Conservation (phyloP, 2,329 filamentous ascomycete genomes). For the Aspergillus calidoustus region DNA sequence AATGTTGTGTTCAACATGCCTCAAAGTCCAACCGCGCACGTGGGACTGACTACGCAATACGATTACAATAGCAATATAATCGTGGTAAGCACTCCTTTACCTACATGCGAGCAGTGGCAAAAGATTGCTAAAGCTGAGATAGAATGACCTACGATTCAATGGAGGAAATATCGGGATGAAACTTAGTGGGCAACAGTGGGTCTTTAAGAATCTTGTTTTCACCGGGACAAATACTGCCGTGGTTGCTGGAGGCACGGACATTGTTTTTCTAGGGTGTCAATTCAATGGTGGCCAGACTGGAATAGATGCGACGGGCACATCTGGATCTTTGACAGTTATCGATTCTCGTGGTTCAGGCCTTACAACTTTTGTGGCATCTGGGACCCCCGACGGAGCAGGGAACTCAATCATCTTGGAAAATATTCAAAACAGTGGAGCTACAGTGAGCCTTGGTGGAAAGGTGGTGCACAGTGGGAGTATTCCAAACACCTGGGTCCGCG, state of each 20-base stretch:
- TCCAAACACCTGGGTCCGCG: constrained; percentile 37
- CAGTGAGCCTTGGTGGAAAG: constrained; percentile 32
- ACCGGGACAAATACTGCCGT: constrained; percentile 63
- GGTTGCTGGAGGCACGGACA: constrained; percentile 44
- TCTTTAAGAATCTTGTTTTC: constrained; percentile 58
- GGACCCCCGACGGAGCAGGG: constrained; percentile 36
- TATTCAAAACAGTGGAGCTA: constrained; percentile 32
- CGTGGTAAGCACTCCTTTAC: constrained; percentile 29
- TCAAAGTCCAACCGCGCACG: constrained; percentile 34
- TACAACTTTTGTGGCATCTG: constrained; percentile 25
- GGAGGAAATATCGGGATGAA: constrained; percentile 38
- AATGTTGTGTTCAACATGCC: constrained; percentile 47
- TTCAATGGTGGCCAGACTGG: constrained; percentile 31
- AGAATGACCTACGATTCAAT: constrained; percentile 33
- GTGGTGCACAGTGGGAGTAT: constrained; percentile 26
- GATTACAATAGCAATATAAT: constrained; percentile 35
- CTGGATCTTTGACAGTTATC: constrained; percentile 30
- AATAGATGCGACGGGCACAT: constrained; percentile 30
- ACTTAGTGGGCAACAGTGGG: constrained; percentile 39
- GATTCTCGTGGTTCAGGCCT: constrained; percentile 23
- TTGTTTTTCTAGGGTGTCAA: constrained; percentile 30
- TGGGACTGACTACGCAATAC: constrained; percentile 39
- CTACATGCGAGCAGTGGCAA: neutral
- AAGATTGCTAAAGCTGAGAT: constrained; percentile 11
- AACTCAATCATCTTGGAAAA: constrained; percentile 38